phyloP scores from a whole-genome alignment of 257 asterid genomes.

The Primulina huaijiensis region DNA sequence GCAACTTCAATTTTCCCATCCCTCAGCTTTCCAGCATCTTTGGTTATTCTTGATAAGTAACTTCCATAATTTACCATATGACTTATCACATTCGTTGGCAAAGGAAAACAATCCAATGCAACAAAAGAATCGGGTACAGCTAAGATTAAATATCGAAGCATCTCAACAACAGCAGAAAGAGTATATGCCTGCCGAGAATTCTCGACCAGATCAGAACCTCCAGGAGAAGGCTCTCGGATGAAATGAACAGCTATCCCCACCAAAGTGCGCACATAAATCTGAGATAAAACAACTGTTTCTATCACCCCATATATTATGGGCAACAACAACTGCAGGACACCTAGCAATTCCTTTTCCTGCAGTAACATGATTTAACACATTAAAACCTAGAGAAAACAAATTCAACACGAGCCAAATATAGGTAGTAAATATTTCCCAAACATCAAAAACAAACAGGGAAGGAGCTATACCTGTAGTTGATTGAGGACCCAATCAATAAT shows the following conservation, averaged over 20 bases:
- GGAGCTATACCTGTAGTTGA: constrained; percentile 79
- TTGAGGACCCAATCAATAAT: constrained; percentile 94
- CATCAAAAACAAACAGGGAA: constrained; percentile 5
- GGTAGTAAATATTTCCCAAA: not conserved
- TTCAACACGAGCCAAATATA: constrained; percentile 7
- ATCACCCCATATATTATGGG: constrained; percentile 88
- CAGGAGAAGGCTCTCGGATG: constrained; percentile 92
- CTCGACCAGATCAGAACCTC: constrained; percentile 94
- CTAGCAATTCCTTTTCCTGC: constrained; percentile 86
- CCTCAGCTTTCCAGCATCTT: constrained; percentile 64
- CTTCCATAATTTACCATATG: constrained; percentile 68
- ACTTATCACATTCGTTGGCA: constrained; percentile 63
- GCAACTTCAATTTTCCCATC: constrained; percentile 49
- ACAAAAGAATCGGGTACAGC: constrained; percentile 97
- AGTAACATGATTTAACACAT: constrained; percentile 24
- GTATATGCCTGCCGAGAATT: constrained; percentile 95
- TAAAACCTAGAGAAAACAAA: constrained; percentile 29
- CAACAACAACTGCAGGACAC: constrained; percentile 85
- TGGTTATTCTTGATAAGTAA: constrained; percentile 63
- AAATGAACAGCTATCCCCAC: constrained; percentile 70
- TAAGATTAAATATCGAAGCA: constrained; percentile 88
- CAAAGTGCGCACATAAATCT: constrained; percentile 79
- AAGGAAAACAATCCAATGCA: constrained; percentile 87
- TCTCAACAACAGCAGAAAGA: constrained; percentile 89
- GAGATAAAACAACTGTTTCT: constrained; percentile 87